Evolutionary conservation across 345 rosid genomes (phyloP).

Genomic region (Lumnitzera racemosa): DNA sequence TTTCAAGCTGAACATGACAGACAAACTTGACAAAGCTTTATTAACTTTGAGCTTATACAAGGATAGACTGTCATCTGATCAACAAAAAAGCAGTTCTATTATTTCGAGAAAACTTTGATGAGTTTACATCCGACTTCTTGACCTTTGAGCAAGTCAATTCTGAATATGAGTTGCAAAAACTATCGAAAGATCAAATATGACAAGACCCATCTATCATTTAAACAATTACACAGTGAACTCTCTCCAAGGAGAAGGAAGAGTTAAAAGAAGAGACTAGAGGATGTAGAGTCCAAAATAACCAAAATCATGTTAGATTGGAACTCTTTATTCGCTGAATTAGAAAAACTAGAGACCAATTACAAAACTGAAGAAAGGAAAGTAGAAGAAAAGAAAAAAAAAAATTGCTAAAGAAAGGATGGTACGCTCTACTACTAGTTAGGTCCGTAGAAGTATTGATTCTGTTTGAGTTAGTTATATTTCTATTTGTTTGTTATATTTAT

Average conservation of each 20-base stretch:
- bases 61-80: not conserved
- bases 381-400: slow-evolving; percentile 1
- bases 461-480: too few species aligned
- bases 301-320: slow-evolving; percentile 4
- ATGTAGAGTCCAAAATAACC: slow-evolving; percentile 6
- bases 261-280: not conserved
- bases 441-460: not conserved
- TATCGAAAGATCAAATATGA: not conserved
- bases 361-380: slow-evolving; percentile 1
- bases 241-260: slow-evolving; percentile 4
- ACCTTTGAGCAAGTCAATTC: not conserved
- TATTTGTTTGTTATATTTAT: too few species aligned
- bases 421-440: not conserved
- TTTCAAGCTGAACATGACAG: slow-evolving; percentile 3
- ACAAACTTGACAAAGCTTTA: not conserved
- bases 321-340: not conserved
- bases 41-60: not conserved
- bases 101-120: slow-evolving; percentile 6
- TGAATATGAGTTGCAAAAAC: not conserved
- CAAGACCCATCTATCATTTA: not conserved
- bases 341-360: not conserved
- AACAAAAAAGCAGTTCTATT: not conserved
- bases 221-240: not conserved
- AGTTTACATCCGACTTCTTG: slow-evolving; percentile 10
- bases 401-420: slow-evolving; percentile 2